Evolutionary conservation across 495 filamentous ascomycete species (phyloP).

Genomic region (Penicillium dipodomyicola): DNA sequence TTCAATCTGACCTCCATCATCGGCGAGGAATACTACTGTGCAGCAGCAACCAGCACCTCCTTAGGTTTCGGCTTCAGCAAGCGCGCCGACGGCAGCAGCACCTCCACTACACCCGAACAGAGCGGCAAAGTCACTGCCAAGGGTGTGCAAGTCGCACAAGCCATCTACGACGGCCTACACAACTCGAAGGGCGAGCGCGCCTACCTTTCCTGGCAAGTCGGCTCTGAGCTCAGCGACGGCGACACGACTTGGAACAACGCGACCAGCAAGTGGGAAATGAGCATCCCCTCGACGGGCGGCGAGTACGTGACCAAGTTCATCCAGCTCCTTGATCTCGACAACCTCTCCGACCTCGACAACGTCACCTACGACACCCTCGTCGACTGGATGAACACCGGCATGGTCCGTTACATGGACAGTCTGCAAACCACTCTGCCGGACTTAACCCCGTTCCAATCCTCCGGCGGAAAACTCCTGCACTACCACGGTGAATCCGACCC

Average conservation of each 20-base stretch:
- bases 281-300: slow-evolving; percentile 26
- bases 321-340: slow-evolving; percentile 27
- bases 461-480: slow-evolving; percentile 52
- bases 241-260: slow-evolving; percentile 21
- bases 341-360: slow-evolving; percentile 33
- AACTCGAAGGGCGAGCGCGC: slow-evolving; percentile 31
- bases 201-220: slow-evolving; percentile 37
- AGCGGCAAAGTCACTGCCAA: slow-evolving; percentile 31
- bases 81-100: slow-evolving; percentile 30
- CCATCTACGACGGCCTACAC: slow-evolving; percentile 35
- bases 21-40: slow-evolving; percentile 50
- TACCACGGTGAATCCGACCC: slow-evolving; percentile 53
- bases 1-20: slow-evolving; percentile 46
- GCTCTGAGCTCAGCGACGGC: slow-evolving; percentile 30
- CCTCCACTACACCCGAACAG: slow-evolving; percentile 33
- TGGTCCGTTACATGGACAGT: slow-evolving; percentile 29
- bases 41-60: slow-evolving; percentile 36
- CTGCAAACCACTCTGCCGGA: slow-evolving; percentile 45
- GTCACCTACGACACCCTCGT: slow-evolving; percentile 50
- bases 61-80: slow-evolving; percentile 39
- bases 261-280: slow-evolving; percentile 22
- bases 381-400: slow-evolving; percentile 43
- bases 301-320: slow-evolving; percentile 29
- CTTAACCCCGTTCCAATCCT: slow-evolving; percentile 37
- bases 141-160: slow-evolving; percentile 32